Percentiles rank a stretch among this genome's conserved stretches.
These are phyloP conservation scores for Suhomyces bokatorum DNA, from an alignment of 1,139 yeast genomes.

Conservation along the genomic window DNA sequence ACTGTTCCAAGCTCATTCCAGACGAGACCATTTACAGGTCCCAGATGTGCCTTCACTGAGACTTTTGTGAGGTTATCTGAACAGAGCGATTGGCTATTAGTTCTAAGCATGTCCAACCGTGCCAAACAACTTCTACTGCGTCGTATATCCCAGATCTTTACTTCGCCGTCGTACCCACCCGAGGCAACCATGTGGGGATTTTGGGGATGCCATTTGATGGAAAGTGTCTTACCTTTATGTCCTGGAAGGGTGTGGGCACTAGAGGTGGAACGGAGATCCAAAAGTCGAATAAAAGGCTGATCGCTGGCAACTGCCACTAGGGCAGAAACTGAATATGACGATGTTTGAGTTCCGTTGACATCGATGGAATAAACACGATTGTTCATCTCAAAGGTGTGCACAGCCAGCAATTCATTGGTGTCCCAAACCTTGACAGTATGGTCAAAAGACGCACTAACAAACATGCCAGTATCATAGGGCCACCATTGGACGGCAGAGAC, in stretches of 20 bases:
- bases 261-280: slow-evolving; percentile 72
- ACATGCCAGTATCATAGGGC: slow-evolving; percentile 87
- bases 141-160: slow-evolving; percentile 74
- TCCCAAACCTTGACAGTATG: slow-evolving; percentile 82
- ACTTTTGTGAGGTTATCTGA: slow-evolving; percentile 31
- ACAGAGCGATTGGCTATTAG: slow-evolving; percentile 24
- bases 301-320: slow-evolving; percentile 72
- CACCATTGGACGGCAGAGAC: slow-evolving; percentile 81
- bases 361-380: slow-evolving; percentile 58
- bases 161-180: slow-evolving; percentile 76
- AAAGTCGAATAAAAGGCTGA: slow-evolving; percentile 64
- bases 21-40: slow-evolving; percentile 69
- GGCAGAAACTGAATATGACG: slow-evolving; percentile 40
- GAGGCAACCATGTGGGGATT: slow-evolving; percentile 61
- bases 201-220: slow-evolving; percentile 79
- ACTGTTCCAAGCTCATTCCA: slow-evolving; percentile 69
- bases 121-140: slow-evolving; percentile 65
- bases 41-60: slow-evolving; percentile 66
- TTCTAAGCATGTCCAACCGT: slow-evolving; percentile 53
- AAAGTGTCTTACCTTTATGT: slow-evolving; percentile 62
- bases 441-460: slow-evolving; percentile 80
- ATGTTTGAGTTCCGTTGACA: slow-evolving; percentile 29
- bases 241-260: slow-evolving; percentile 69
- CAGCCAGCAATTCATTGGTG: slow-evolving; percentile 61
- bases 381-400: slow-evolving; percentile 60